Conservation (phyloP, 2,329 filamentous ascomycete species). For the Periconia sp. region DNA sequence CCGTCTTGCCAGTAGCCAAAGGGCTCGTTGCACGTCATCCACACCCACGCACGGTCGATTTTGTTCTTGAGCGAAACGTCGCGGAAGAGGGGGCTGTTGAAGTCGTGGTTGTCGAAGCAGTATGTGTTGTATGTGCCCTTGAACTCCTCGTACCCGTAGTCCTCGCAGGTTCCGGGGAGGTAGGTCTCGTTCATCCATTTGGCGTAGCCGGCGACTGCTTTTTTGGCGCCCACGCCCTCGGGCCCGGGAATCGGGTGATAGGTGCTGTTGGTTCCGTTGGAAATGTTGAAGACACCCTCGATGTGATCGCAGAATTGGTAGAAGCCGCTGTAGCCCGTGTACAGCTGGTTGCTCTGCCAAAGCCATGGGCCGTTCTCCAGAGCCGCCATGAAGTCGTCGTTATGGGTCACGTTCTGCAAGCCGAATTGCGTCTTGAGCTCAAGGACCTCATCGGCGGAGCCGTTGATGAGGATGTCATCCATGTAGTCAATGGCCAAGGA, state of each 20-base stretch:
- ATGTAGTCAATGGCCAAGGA: constrained; percentile 1
- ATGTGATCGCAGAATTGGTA: constrained; percentile 1
- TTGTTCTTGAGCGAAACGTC: background rate
- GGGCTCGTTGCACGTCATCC: constrained; percentile 2
- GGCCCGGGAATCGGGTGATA: background rate
- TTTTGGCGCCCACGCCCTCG: background rate
- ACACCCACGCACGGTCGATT: background rate
- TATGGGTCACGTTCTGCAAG: background rate
- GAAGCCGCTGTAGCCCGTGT: background rate
- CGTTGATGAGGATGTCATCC: background rate
- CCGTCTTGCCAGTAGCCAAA: constrained; percentile 3
- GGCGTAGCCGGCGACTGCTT: background rate
- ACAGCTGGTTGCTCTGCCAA: constrained; percentile 1
- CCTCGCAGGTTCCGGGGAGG: background rate
- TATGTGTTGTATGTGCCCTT: background rate
- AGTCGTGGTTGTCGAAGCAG: background rate
- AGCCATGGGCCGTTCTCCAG: background rate
- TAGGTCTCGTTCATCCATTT: background rate
- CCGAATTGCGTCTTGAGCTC: background rate
- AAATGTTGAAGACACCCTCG: background rate
- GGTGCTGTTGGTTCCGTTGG: background rate
- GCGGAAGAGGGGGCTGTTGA: background rate
- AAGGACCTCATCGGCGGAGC: background rate
- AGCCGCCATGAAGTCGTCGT: background rate
- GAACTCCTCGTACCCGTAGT: constrained; percentile 1